phyloP scores from a whole-genome alignment of 345 rosid genomes.

The Tarenaya hassleriana region DNA sequence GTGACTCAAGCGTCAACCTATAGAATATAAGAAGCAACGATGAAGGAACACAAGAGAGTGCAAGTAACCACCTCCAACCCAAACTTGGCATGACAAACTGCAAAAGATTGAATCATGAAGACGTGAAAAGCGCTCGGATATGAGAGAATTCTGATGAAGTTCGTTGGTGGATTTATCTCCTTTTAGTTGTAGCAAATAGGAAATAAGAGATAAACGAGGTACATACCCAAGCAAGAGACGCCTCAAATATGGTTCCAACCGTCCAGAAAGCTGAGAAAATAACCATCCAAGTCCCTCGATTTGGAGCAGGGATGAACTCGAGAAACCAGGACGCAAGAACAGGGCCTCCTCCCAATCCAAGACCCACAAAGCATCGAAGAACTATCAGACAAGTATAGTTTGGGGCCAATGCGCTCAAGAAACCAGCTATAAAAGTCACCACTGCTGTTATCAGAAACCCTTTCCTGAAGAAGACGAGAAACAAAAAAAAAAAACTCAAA shows the following conservation, averaged over 20 bases:
- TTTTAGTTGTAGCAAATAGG: too few species aligned
- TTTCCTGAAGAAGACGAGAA: constrained; percentile 51
- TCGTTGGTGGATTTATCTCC: too few species aligned
- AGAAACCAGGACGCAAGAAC: constrained; percentile 85
- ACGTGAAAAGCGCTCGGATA: constrained; percentile 20
- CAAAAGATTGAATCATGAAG: constrained; percentile 21
- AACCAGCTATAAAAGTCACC: constrained; percentile 70
- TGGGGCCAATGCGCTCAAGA: constrained; percentile 70
- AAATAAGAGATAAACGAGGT: constrained; percentile 9
- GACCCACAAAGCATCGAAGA: constrained; percentile 75
- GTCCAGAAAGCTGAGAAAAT: constrained; percentile 85
- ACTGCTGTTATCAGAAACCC: constrained; percentile 80
- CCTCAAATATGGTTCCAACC: constrained; percentile 72
- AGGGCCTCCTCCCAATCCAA: constrained; percentile 93
- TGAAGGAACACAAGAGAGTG: constrained; percentile 66
- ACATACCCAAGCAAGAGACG: constrained; percentile 82
- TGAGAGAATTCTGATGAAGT: too few species aligned
- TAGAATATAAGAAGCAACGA: constrained; percentile 72
- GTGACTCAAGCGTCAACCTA: constrained; percentile 65
- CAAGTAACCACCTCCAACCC: constrained; percentile 97
- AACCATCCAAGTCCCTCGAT: constrained; percentile 91
- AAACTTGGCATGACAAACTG: constrained; percentile 80
- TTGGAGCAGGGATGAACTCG: constrained; percentile 89
- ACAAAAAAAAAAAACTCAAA: constrained; percentile 4
- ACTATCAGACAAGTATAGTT: constrained; percentile 49